phyloP scores from a whole-genome alignment of 805 yeast species.

The Metahyphopichia silvanorum region DNA sequence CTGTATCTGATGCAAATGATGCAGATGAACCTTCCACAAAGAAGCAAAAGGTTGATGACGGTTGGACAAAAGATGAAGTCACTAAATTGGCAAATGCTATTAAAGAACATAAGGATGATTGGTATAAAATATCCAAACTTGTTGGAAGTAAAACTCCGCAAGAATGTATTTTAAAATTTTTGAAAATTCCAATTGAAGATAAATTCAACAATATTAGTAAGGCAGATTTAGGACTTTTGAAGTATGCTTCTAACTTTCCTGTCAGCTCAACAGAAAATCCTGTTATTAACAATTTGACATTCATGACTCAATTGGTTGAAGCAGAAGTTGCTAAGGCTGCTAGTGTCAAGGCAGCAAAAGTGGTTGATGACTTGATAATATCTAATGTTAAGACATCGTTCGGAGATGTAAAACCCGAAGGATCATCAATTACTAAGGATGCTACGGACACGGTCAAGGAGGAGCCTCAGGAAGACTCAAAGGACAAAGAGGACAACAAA shows the following conservation, averaged over 20 bases:
- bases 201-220: constrained; percentile 44
- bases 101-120: constrained; percentile 62
- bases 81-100: constrained; percentile 60
- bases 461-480: constrained; percentile 6
- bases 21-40: constrained; percentile 17
- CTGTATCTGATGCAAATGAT: constrained; percentile 4
- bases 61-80: constrained; percentile 71
- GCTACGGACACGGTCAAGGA: constrained; percentile 9
- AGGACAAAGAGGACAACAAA: constrained; percentile 7
- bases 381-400: constrained; percentile 35
- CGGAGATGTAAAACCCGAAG: constrained; percentile 9
- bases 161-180: constrained; percentile 75
- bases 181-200: constrained; percentile 81
- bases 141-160: constrained; percentile 67
- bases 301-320: constrained; percentile 80
- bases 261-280: constrained; percentile 88
- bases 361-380: constrained; percentile 41
- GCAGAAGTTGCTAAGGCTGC: constrained; percentile 84
- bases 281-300: constrained; percentile 86
- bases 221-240: constrained; percentile 67
- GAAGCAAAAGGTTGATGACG: constrained; percentile 21
- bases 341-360: constrained; percentile 56
- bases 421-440: constrained; percentile 3
- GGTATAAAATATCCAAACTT: constrained; percentile 73
- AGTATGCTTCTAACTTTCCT: constrained; percentile 81